Base-by-base conservation (phyloP, 1,139 yeast species). In the Citeromyces hawaiiensis region DNA sequence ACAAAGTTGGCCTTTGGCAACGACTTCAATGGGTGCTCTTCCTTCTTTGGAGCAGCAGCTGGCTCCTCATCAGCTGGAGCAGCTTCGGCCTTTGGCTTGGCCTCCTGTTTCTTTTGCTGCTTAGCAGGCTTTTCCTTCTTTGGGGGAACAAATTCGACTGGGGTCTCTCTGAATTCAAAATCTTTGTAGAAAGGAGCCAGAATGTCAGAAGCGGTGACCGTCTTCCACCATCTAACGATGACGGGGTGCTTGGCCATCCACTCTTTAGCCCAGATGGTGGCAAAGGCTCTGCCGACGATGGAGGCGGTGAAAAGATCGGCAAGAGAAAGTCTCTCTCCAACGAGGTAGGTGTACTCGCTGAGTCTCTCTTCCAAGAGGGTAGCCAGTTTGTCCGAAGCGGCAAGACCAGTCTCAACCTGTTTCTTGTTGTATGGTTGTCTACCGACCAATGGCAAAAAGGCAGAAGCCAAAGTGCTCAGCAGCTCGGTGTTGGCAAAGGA, bases 1-100 rank as follows among this genome's bases (percentile, higher is more conserved):
- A 76, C 68, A 56, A 82, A 70, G 48, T 62, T 61, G 59, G 91
- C 63, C 60, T 68, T 75, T 55, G 94, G 94, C 48, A 88, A 76
- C 44, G 72, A 69, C 61, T 77, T 94, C 63, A 88, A 77, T 58
- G 97, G 97, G 68, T 91, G 98, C 66, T 82, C 83, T 52, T 87
- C 76, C 71, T 83, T 86, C 64, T 72, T 75, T 47, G 57, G 62
- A n/a, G n/a, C n/a, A n/a, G n/a, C n/a, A 38, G 54, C 64, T 35
- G 64, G 58, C 40, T 54, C 62, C 36, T 55, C 63, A 52, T 66
- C 74, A 41, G 60, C 68, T 42, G 61, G 69, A 44, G 61, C 69
- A 44, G 67, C 68, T 31, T 49, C 52, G 38, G 57, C 57, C 44
- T 56, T 54, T 36, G 59, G 52, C 42, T 48, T 53, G 43, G 47